These are phyloP conservation scores for Singerocomus inundabilis DNA, from an alignment of 1,284 basidiomycete genomes.

Conservation along the genomic window DNA sequence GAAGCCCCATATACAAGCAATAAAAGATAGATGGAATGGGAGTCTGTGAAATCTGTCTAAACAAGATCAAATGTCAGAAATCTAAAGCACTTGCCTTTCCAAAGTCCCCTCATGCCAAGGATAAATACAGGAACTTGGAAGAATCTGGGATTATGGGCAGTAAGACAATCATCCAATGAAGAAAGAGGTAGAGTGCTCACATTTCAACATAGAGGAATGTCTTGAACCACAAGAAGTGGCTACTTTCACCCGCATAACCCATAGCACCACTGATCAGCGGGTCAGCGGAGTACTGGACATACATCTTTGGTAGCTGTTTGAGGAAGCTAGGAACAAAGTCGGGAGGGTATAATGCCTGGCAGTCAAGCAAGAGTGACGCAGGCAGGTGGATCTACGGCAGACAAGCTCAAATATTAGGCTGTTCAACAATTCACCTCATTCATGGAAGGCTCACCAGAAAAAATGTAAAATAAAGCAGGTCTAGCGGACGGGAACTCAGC, in stretches of 20 bases:
- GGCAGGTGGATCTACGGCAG: conserved; percentile 56
- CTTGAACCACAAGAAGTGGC: conserved; percentile 61
- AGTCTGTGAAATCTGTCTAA: conserved; percentile 36
- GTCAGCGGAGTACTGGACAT: conserved; percentile 55
- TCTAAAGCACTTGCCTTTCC: conserved; percentile 46
- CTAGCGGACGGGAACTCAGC: conserved; percentile 54
- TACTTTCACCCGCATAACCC: conserved; percentile 40
- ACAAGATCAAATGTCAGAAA: neutral
- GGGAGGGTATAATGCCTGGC: conserved; percentile 66
- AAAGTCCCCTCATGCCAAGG: conserved; percentile 64
- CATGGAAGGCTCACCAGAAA: conserved; percentile 47
- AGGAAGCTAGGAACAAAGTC: conserved; percentile 47
- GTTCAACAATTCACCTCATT: neutral
- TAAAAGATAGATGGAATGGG: conserved; percentile 47
- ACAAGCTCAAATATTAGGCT: neutral
- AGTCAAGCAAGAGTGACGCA: conserved; percentile 62
- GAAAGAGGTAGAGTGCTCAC: conserved; percentile 32
- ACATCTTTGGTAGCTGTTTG: conserved; percentile 42
- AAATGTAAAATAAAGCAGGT: conserved; percentile 63
- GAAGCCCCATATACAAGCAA: conserved; percentile 76
- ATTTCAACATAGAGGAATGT: conserved; percentile 61
- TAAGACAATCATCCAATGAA: conserved; percentile 22
- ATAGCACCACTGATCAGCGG: conserved; percentile 58
- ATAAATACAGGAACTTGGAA: conserved; percentile 81
- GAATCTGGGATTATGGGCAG: conserved; percentile 38